A percentile compares a stretch with the other conserved stretches of the same genome.
Evolutionary conservation across 305 asterid genomes (phyloP).

Genomic region (Fraxinus floribunda): DNA sequence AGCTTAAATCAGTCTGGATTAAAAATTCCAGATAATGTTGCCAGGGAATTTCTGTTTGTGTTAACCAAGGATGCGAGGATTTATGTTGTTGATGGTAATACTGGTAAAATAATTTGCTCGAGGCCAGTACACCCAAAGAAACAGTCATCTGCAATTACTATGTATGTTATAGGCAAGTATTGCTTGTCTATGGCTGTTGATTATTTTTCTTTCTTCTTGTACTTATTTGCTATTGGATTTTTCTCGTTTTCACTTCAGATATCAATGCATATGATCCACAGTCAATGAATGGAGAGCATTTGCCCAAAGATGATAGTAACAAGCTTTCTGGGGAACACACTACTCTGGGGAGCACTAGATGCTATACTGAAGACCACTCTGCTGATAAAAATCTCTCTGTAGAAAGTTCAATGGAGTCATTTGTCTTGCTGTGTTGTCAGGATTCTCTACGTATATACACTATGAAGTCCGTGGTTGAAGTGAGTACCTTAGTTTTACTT

Average conservation of each 20-base stretch:
- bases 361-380: conserved; percentile 35
- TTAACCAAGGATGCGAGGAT: conserved; percentile 65
- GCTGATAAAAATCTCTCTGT: conserved; percentile 35
- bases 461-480: conserved; percentile 64
- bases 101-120: conserved; percentile 53
- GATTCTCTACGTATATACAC: conserved; percentile 55
- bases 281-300: conserved; percentile 37
- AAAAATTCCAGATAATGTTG: conserved; percentile 37
- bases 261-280: conserved; percentile 29
- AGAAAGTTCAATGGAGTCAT: conserved; percentile 44
- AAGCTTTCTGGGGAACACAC: conserved; percentile 33
- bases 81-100: conserved; percentile 50
- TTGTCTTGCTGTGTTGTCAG: conserved; percentile 68
- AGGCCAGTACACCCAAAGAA: conserved; percentile 56
- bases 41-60: conserved; percentile 47
- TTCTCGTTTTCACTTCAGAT: conserved; percentile 42
- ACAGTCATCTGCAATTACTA: conserved; percentile 62
- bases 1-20: conserved; percentile 44
- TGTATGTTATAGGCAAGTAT: conserved; percentile 82
- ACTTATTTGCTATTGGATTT: conserved; percentile 24
- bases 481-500: conserved; percentile 34
- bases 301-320: conserved; percentile 35
- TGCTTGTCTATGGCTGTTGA: conserved; percentile 20
- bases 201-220: conserved; percentile 20
- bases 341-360: conserved; percentile 38